These are phyloP conservation scores for Ustilago sp. DNA, from an alignment of 1,284 basidiomycete species.

Conservation along the genomic window DNA sequence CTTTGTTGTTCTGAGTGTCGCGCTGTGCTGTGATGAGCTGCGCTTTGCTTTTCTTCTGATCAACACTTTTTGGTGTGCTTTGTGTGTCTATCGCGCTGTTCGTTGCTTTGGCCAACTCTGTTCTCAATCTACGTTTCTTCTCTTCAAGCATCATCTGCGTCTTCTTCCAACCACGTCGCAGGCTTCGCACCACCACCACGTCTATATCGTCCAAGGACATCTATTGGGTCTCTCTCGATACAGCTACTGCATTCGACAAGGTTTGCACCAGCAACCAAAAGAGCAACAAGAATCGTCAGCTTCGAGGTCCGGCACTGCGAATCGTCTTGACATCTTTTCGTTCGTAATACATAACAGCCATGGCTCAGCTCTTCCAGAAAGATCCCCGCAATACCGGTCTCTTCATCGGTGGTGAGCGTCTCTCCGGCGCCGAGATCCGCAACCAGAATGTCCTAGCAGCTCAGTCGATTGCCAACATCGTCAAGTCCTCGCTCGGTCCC, in stretches of 20 bases:
- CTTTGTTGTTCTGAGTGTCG: background rate
- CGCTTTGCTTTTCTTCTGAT: constrained; percentile 22
- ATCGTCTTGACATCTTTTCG: background rate
- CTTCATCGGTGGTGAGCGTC: constrained; percentile 92
- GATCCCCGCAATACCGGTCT: constrained; percentile 68
- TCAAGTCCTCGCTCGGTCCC: constrained; percentile 96
- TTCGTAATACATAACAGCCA: constrained; percentile 21
- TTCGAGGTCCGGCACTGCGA: background rate
- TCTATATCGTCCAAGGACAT: background rate
- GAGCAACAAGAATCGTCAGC: background rate
- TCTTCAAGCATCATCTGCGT: constrained; percentile 7
- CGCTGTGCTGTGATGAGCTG: background rate
- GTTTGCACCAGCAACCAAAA: background rate
- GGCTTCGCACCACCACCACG: background rate
- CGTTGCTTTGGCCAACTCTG: constrained; percentile 14
- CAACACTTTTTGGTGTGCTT: constrained; percentile 25
- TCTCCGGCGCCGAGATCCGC: constrained; percentile 93
- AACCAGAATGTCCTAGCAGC: constrained; percentile 94
- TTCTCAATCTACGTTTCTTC: background rate
- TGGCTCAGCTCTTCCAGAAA: constrained; percentile 69
- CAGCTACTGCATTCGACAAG: background rate
- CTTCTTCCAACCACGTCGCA: background rate
- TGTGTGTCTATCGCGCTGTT: constrained; percentile 3
- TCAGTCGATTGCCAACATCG: constrained; percentile 94
- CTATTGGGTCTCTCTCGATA: background rate